Evolutionary conservation across 2,329 filamentous ascomycete genomes (phyloP), one percentile per base, ranked within the genome.

Genomic region (Fusarium zealandicum): DNA sequence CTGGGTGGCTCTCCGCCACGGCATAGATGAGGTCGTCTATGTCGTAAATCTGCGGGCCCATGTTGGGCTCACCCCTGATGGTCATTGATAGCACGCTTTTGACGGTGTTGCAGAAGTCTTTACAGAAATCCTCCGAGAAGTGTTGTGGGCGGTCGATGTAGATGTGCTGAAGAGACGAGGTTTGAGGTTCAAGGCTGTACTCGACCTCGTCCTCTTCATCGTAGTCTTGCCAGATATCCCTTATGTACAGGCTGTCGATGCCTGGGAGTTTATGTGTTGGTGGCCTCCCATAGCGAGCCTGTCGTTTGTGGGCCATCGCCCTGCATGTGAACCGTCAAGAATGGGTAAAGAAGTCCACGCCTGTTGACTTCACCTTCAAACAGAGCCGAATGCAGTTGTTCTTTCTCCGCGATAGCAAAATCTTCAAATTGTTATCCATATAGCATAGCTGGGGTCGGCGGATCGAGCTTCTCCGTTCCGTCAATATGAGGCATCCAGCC

Each of bases 101-200:
- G 0, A 46, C 7, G 5, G 6, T 25, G 2, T 7, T 2, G 3
- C 36, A 3, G 3, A 55, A 16, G 2, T 10, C n/a, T 7, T 32
- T 5, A 2, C 22, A n/a, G 22, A 57, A 18, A 3, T n/a, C 17
- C 5, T 14, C 10, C 10, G 35, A 9, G 5, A 52, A 13, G 6
- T 12, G 12, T 1, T 32, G 6, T n/a, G 36, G 4, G 6, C 20
- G 1, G 16, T 63, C 59, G 2, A 63, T 41, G 3, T 54, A 63
- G 0, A 63, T 13, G 4, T 28, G 41, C n/a, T 55, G 36, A 1
- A 63, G 14, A 2, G 38, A 50, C 2, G 59, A 65, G 5, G 33
- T 51, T 3, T 1, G 0, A 9, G 58, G 61, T 3, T 14, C 14
- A 3, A 61, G 47, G 12, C 14, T 7, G 9, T 42, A 46, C 5